These are phyloP conservation scores for Ogataea parapolymorpha DNA, from an alignment of 805 yeast species.

Conservation along the genomic window DNA sequence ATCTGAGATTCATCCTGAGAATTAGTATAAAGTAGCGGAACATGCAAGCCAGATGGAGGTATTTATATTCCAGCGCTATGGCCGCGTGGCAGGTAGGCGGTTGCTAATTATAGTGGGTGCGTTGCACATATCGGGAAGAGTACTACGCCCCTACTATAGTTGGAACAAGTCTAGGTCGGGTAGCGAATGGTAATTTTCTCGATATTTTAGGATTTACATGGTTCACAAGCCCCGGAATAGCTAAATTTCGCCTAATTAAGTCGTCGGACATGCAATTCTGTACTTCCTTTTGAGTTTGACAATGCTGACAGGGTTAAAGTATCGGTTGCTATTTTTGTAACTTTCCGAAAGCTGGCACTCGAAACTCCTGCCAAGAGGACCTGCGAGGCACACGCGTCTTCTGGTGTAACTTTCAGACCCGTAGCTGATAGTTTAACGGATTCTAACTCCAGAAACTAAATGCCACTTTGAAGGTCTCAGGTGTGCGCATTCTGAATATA, in stretches of 20 bases:
- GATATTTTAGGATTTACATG: not conserved
- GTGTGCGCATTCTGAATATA: constrained; percentile 3
- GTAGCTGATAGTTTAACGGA: not conserved
- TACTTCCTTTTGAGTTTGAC: constrained; percentile 1
- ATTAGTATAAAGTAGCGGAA: not conserved
- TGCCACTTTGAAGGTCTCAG: constrained; percentile 1
- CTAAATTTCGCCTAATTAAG: not conserved
- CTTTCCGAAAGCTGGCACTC: not conserved
- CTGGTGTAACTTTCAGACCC: not conserved
- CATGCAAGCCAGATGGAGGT: not conserved
- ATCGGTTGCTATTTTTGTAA: constrained; percentile 4
- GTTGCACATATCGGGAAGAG: not conserved
- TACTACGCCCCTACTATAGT: not conserved
- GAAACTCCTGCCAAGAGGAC: not conserved
- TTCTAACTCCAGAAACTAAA: not conserved
- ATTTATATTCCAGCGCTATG: not conserved
- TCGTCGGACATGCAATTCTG: not conserved
- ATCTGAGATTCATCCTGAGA: not conserved
- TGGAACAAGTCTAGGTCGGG: not conserved
- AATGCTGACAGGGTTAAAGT: not conserved
- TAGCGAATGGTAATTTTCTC: not conserved
- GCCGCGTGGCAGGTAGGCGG: not conserved
- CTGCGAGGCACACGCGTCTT: not conserved
- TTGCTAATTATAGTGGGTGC: constrained; percentile 1
- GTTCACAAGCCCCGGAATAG: not conserved